Evolutionary conservation across 495 filamentous ascomycete genomes (phyloP).

Genomic region (Lophiotrema nucula): DNA sequence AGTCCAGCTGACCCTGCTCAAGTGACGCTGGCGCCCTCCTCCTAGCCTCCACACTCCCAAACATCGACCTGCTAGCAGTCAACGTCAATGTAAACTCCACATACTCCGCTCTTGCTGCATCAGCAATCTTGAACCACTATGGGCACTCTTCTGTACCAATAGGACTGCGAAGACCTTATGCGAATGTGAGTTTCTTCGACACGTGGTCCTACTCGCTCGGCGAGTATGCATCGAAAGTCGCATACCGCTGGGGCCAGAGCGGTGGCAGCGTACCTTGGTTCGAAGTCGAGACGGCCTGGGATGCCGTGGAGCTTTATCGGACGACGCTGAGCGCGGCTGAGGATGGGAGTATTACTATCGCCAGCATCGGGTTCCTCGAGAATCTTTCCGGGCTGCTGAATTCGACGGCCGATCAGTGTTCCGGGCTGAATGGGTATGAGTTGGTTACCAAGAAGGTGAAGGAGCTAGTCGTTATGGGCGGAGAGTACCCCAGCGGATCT

Average conservation of each 20-base stretch:
- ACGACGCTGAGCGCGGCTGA: constrained; percentile 39
- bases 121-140: constrained; percentile 47
- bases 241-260: constrained; percentile 45
- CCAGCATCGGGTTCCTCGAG: constrained; percentile 39
- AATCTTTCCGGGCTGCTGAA: constrained; percentile 44
- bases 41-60: constrained; percentile 15
- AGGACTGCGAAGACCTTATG: constrained; percentile 43
- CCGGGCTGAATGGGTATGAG: constrained; percentile 38
- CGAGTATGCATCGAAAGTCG: constrained; percentile 43
- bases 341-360: constrained; percentile 46
- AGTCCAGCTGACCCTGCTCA: no score
- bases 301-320: constrained; percentile 47
- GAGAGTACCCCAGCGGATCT: constrained; percentile 45
- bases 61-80: constrained; percentile 43
- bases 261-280: constrained; percentile 31
- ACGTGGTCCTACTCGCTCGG: constrained; percentile 37
- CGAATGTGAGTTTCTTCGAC: constrained; percentile 48
- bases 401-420: constrained; percentile 41
- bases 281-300: constrained; percentile 43
- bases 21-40: constrained; percentile 19
- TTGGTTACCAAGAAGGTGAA: constrained; percentile 46
- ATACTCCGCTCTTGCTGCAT: constrained; percentile 46
- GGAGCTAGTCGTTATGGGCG: constrained; percentile 51
- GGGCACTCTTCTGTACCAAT: constrained; percentile 42
- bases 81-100: constrained; percentile 47